Evolutionary conservation across 441 rosid species (phyloP), one percentile per base, ranked within the genome.

Genomic region (Pelargonium australe): DNA sequence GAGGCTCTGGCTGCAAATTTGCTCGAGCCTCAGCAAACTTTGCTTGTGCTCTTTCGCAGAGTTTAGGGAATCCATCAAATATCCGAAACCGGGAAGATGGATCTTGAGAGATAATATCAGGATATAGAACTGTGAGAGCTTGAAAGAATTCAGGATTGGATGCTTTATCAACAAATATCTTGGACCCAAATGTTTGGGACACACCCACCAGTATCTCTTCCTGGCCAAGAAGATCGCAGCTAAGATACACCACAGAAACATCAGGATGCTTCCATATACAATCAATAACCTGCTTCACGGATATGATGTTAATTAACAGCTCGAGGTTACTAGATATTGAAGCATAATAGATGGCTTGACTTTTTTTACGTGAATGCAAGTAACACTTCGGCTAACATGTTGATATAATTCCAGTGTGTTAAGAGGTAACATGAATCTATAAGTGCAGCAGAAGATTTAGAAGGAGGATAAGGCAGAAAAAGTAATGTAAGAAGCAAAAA

Each of bases 221-320:
- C 80, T 90, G 98, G 73, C 98, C 96, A 41, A 90, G 84, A 71
- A 89, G 82, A 74, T 87, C 87, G 28, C 91, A 85, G 20, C 92
- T 84, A 78, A 92, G 84, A 81, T 92, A 86, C 45, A 92, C 89
- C 68, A 73, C 70, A 0, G 83, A 63, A 68, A 89, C 89, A 55
- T 80, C 82, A 23, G 96, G 97, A 64, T 92, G 89, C 79, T 84
- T 85, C 98, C 98, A 92, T 79, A 92, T 85, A 66, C 98, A 92
- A 70, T 76, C 81, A 68, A 89, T 75, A 28, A 92, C 83, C 98
- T 92, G 86, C 75, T 71, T 75, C 78, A 74, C 9, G 4, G 61
- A 69, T 3, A 67, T 4, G 65, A 28, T 60, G 13, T 14, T 37
- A 53, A 53, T 53, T 53, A 53, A 14, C 19, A 53, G 7, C 14